These are phyloP conservation scores for Cryptococcus jaspeensis DNA, from an alignment of 1,284 basidiomycete species.

Conservation along the genomic window DNA sequence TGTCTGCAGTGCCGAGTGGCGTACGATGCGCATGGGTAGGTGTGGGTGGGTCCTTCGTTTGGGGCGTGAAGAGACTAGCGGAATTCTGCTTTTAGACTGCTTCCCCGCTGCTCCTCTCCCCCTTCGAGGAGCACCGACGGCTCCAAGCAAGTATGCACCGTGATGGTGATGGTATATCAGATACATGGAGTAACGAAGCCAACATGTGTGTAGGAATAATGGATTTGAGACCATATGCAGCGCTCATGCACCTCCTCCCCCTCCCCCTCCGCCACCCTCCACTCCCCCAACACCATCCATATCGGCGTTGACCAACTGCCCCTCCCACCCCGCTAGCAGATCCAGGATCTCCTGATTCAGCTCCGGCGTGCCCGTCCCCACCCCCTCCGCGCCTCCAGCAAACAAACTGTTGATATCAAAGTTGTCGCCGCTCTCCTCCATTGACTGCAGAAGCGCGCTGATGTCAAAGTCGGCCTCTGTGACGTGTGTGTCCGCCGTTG, in stretches of 20 bases:
- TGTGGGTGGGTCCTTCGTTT: too few species aligned
- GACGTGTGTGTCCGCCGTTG: not conserved
- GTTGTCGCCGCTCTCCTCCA: conserved; percentile 7
- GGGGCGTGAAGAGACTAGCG: too few species aligned
- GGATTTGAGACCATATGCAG: not conserved
- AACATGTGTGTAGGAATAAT: too few species aligned
- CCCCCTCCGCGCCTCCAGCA: conserved; percentile 9
- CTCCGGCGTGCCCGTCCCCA: not conserved
- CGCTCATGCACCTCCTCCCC: not conserved
- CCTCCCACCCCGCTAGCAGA: conserved; percentile 26
- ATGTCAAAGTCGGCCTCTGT: conserved; percentile 19
- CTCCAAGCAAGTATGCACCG: too few species aligned
- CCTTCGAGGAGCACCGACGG: too few species aligned
- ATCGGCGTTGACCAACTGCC: conserved; percentile 1
- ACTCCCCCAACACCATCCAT: not conserved
- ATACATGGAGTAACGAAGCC: too few species aligned
- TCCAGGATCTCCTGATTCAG: conserved; percentile 31
- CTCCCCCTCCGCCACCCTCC: not conserved
- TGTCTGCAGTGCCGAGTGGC: too few species aligned
- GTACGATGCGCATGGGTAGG: too few species aligned
- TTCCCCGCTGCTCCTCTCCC: too few species aligned
- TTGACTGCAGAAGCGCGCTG: conserved; percentile 18
- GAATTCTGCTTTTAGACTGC: too few species aligned
- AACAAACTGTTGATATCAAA: conserved; percentile 15
- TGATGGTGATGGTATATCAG: too few species aligned